Conservation (phyloP, 2,329 filamentous ascomycete species). For the Boeremia lycopersici region DNA sequence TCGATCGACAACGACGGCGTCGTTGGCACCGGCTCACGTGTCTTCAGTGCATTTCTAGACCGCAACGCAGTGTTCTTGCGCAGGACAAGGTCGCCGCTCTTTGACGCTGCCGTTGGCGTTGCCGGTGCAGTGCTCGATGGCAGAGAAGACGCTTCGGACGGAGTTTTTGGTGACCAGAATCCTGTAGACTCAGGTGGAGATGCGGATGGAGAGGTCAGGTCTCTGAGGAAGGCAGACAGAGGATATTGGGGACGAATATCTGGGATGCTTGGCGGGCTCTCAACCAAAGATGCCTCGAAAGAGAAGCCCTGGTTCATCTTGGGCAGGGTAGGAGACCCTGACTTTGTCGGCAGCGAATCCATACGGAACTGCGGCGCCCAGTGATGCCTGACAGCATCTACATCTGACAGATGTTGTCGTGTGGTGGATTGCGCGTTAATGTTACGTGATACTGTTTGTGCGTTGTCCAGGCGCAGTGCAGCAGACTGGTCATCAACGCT, state of each 20-base stretch:
- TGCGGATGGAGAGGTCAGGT: conserved; percentile 10
- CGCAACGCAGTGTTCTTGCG: background rate
- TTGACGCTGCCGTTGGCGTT: conserved; percentile 6
- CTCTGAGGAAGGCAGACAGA: conserved; percentile 21
- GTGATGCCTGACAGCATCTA: conserved; percentile 22
- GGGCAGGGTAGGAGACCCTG: background rate
- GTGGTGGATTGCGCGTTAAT: background rate
- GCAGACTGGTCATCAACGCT: conserved; percentile 10
- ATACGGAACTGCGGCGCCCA: conserved; percentile 34
- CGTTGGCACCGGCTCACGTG: background rate
- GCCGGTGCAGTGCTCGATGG: background rate
- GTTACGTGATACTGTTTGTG: too few relatives aligned
- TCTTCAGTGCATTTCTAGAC: background rate
- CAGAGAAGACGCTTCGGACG: background rate
- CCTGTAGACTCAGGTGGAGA: too few relatives aligned
- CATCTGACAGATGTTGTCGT: background rate
- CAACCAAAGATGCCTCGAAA: background rate
- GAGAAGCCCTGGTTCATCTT: background rate
- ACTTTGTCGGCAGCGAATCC: conserved; percentile 9
- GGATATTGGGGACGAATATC: conserved; percentile 12
- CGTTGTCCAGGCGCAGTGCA: conserved; percentile 16
- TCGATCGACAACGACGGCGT: conserved; percentile 7
- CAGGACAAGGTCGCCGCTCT: conserved; percentile 8
- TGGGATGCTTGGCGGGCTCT: background rate
- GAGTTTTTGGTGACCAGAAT: background rate